phyloP scores from a whole-genome alignment of 345 rosid species.

The Camelina sativa region DNA sequence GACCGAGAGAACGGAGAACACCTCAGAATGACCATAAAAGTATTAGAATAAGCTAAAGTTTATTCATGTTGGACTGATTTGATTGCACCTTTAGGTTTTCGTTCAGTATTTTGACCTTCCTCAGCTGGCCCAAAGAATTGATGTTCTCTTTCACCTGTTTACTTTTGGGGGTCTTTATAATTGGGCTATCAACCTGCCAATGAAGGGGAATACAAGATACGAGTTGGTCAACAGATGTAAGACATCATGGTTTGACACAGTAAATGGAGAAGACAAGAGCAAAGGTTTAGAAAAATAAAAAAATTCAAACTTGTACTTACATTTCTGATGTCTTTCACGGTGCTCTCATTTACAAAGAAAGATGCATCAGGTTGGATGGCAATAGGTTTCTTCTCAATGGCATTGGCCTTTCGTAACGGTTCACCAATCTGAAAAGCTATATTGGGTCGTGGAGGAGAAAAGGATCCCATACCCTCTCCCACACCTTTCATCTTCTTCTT shows the following conservation, averaged over 20 bases:
- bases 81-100: constrained; percentile 71
- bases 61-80: constrained; percentile 19
- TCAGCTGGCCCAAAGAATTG: constrained; percentile 44
- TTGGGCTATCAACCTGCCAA: constrained; percentile 66
- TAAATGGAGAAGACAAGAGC: constrained; percentile 1
- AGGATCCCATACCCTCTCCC: constrained; percentile 49
- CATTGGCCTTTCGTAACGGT: constrained; percentile 59
- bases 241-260: constrained; percentile 19
- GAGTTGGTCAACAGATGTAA: constrained; percentile 27
- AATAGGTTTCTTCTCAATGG: constrained; percentile 47
- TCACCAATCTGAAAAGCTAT: constrained; percentile 53
- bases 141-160: constrained; percentile 60
- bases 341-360: constrained; percentile 50
- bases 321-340: constrained; percentile 57
- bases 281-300: background rate
- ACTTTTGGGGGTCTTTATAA: constrained; percentile 57
- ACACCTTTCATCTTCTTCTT: constrained; percentile 68
- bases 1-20: constrained; percentile 20
- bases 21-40: constrained; percentile 24
- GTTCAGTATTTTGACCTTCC: constrained; percentile 76
- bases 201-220: constrained; percentile 31
- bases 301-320: constrained; percentile 49
- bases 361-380: constrained; percentile 52
- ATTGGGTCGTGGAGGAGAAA: constrained; percentile 51
- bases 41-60: constrained; percentile 14